Evolutionary conservation across 371 early-diverging fungal genomes (phyloP), one percentile per base, ranked within the genome.

Genomic region (Chytridium lagenaria): DNA sequence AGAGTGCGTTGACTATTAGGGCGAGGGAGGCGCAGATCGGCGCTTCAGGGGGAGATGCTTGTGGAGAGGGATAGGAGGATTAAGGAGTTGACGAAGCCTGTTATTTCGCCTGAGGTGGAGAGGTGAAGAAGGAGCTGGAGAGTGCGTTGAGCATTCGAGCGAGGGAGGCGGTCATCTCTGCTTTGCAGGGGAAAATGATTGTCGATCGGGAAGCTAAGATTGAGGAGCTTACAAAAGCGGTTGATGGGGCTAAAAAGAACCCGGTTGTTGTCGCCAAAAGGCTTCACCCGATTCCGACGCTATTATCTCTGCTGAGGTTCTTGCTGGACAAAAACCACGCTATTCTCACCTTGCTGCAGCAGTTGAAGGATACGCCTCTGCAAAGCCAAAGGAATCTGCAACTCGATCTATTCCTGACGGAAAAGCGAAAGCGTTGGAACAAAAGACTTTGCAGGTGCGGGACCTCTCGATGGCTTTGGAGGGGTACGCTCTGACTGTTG

Each of bases 121-220:
- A 55, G 44, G 26, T 68, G 12, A 34, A 50, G 55, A 3, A 15
- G 12, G 68, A 68, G 28, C 68, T 68, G 16, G 36, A 23, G n/a
- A 52, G 26, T 34, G 34, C 55, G 16, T 15, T n/a, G 22, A 19
- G 19, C 28, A 68, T 68, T 34, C 68, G 68, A 16, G 50, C 55
- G 16, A 19, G 51, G 12, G 68, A 68, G 37, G 68, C 68, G 12
- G 28, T 22, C 22, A 52, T 68, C 16, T 68, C 68, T 26, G 68
- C 68, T 7, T 34, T 52, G 5, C 50, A 52, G 36, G 68, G 68
- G 19, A 28, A 34, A 15, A 50, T 68, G 52, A 50, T 68, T 34
- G 55, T 51, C n/a, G 55, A 68, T 26, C 2, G 55, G 16, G 68
- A 52, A 22, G 33, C 36, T 12, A 55, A 55, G 57, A 55, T 55